A percentile compares a stretch with the other conserved stretches of the same genome.
phyloP scores from a whole-genome alignment of 2,329 filamentous ascomycete genomes.

The Fonsecaea nubica region DNA sequence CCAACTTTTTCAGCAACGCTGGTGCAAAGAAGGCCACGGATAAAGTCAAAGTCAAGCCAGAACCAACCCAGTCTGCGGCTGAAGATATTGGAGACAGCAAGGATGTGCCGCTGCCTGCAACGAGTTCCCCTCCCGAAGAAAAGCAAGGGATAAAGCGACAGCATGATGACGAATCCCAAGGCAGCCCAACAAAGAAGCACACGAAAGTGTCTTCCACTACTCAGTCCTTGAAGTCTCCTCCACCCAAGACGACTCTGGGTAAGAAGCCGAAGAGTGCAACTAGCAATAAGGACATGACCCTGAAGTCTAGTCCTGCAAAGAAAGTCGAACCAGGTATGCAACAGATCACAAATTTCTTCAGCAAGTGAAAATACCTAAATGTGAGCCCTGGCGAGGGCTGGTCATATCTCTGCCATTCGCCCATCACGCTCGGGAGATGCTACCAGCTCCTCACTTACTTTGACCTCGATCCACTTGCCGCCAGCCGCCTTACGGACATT shows the following conservation, averaged over 20 bases:
- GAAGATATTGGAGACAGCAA: conserved; percentile 57
- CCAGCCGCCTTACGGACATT: conserved; percentile 42
- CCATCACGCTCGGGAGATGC: neutral
- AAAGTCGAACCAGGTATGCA: conserved; percentile 58
- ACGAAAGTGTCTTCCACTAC: conserved; percentile 26
- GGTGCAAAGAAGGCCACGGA: conserved; percentile 43
- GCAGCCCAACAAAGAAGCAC: conserved; percentile 31
- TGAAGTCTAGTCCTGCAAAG: conserved; percentile 51
- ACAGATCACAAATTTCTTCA: conserved; percentile 59
- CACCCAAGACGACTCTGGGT: conserved; percentile 47
- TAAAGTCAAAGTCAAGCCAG: conserved; percentile 40
- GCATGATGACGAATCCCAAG: conserved; percentile 29
- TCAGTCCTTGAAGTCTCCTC: conserved; percentile 44
- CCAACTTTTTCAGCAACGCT: conserved; percentile 79
- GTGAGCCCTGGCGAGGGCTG: neutral
- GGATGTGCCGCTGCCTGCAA: conserved; percentile 59
- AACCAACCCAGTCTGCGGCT: conserved; percentile 53
- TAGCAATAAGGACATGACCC: conserved; percentile 57
- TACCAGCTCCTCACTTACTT: conserved; percentile 29
- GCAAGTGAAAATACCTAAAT: conserved; percentile 40
- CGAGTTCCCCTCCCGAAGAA: conserved; percentile 38
- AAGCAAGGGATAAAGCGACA: conserved; percentile 43
- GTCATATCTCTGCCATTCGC: neutral
- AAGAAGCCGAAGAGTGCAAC: conserved; percentile 64
- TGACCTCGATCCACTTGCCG: conserved; percentile 51